Evolutionary conservation across 768 basidiomycete genomes (phyloP).

Genomic region (Lanmaoa rubissima): DNA sequence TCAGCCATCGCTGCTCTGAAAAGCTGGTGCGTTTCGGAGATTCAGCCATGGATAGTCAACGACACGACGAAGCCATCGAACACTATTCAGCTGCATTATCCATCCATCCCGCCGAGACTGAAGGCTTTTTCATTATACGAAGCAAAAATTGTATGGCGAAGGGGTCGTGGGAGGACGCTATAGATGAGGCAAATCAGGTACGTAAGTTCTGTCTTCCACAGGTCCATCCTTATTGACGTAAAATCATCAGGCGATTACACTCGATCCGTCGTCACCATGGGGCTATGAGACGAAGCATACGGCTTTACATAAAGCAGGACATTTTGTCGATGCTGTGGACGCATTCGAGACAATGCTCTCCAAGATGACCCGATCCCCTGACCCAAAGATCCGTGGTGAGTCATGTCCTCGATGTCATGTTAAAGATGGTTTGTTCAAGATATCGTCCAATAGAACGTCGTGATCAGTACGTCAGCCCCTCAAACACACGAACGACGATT

Average conservation of each 20-base stretch:
- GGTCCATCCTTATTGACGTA: neutral
- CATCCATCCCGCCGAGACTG: too few species aligned
- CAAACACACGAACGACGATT: neutral
- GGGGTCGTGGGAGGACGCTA: neutral
- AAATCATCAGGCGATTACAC: neutral
- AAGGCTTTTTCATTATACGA: neutral
- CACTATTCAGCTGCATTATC: too few species aligned
- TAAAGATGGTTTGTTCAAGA: neutral
- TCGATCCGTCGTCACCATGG: neutral
- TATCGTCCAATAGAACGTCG: neutral
- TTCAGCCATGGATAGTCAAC: too few species aligned
- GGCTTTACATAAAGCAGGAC: neutral
- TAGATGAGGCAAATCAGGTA: constrained; percentile 1
- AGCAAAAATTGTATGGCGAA: neutral
- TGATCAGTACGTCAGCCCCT: neutral
- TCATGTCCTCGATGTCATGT: neutral
- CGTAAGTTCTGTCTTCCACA: too few species aligned
- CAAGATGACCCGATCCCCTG: neutral
- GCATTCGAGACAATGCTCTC: neutral
- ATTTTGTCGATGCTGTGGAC: neutral
- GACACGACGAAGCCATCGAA: too few species aligned
- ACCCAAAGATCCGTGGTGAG: neutral
- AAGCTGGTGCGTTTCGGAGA: too few species aligned
- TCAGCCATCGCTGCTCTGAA: too few species aligned
- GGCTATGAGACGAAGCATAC: neutral